A percentile compares a stretch with the other conserved stretches of the same genome.
Conservation (phyloP, 768 basidiomycete species). For the Suillus subalutaceus region DNA sequence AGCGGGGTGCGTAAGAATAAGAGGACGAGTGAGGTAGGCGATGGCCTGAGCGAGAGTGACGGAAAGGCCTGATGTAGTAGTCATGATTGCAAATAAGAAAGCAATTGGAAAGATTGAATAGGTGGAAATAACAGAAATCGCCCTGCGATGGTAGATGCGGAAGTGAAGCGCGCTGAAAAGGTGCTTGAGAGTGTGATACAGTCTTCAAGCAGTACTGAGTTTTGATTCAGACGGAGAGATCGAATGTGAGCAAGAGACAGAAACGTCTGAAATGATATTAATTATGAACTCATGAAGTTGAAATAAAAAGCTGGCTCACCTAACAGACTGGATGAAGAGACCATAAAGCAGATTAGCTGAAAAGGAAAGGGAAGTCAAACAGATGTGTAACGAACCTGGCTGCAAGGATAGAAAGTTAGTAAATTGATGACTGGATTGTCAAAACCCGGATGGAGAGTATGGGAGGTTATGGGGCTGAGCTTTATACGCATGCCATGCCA, state of each 20-base stretch:
- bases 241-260: slow-evolving; percentile 21
- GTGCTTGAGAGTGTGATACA: slow-evolving; percentile 31
- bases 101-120: slow-evolving; percentile 13
- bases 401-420: slow-evolving; percentile 20
- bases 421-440: slow-evolving; percentile 34
- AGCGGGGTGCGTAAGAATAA: slow-evolving; percentile 58
- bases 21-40: slow-evolving; percentile 70
- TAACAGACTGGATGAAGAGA: slow-evolving; percentile 28
- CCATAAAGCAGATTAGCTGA: slow-evolving; percentile 17
- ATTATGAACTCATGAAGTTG: background rate
- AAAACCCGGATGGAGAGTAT: slow-evolving; percentile 34
- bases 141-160: slow-evolving; percentile 33
- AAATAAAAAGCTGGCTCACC: slow-evolving; percentile 15
- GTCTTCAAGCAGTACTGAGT: slow-evolving; percentile 17
- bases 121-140: slow-evolving; percentile 25
- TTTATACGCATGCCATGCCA: slow-evolving; percentile 28
- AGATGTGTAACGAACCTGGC: slow-evolving; percentile 28
- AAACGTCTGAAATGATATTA: slow-evolving; percentile 13
- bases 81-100: slow-evolving; percentile 19
- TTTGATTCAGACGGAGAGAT: slow-evolving; percentile 30
- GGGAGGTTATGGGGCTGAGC: slow-evolving; percentile 6
- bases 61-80: slow-evolving; percentile 54
- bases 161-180: slow-evolving; percentile 26
- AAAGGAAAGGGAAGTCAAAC: slow-evolving; percentile 1
- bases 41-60: slow-evolving; percentile 75